These are phyloP conservation scores for Erysimum cheiri DNA, from an alignment of 441 rosid species.

Conservation along the genomic window DNA sequence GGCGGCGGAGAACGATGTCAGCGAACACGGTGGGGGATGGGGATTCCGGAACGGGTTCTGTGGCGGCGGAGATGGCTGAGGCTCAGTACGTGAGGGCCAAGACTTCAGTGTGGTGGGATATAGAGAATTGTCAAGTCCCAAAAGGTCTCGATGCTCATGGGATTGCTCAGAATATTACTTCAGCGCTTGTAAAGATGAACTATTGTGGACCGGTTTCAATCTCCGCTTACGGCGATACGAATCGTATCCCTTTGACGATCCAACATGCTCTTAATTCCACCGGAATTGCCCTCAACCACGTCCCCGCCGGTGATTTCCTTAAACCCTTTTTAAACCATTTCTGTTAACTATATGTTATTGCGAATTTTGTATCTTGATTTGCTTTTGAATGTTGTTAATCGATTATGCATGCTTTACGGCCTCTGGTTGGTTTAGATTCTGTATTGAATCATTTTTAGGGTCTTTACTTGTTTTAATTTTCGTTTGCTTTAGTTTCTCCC, in stretches of 20 bases:
- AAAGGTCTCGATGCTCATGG: constrained; percentile 67
- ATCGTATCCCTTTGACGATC: constrained; percentile 58
- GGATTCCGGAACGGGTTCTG: not conserved
- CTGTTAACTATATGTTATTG: not conserved
- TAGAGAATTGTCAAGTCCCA: constrained; percentile 90
- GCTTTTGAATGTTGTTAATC: constrained; percentile 2
- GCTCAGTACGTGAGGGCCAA: constrained; percentile 68
- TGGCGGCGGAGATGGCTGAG: constrained; percentile 54
- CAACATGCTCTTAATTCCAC: constrained; percentile 89
- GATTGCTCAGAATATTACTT: constrained; percentile 84
- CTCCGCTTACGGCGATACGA: constrained; percentile 90
- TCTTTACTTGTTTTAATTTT: not conserved
- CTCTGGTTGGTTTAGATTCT: not conserved
- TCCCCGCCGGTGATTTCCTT: constrained; percentile 70
- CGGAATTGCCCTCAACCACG: constrained; percentile 90
- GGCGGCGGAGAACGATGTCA: constrained; percentile 17
- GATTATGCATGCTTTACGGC: not conserved
- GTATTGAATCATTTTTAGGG: not conserved
- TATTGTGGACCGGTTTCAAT: constrained; percentile 84
- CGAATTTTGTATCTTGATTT: not conserved
- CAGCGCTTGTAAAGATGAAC: constrained; percentile 72
- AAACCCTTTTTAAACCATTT: not conserved
- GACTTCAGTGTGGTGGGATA: constrained; percentile 98
- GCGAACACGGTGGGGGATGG: constrained; percentile 25
- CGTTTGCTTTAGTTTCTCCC: not conserved